phyloP scores from a whole-genome alignment of 73 alveolate genomes.

The Tetrahymena elliotti region DNA sequence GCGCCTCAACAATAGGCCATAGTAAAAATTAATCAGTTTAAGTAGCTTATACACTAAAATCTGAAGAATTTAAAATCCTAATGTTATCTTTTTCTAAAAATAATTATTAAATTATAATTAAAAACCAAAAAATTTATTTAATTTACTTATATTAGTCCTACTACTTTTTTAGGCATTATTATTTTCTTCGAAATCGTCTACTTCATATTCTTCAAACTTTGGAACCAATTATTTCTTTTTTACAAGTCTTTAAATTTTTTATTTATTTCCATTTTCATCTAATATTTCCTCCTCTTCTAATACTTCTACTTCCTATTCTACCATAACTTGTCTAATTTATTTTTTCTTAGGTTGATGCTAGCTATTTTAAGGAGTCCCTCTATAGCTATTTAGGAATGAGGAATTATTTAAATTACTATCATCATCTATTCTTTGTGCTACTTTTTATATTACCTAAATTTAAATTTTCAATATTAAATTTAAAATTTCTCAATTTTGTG shows the following conservation, averaged over 20 bases:
- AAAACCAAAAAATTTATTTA: not conserved
- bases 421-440: not conserved
- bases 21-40: not conserved
- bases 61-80: not conserved
- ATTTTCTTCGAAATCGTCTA: not conserved
- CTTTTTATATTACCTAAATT: not conserved
- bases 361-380: not conserved
- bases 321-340: not conserved
- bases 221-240: not conserved
- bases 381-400: not conserved
- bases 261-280: not conserved
- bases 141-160: not conserved
- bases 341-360: not conserved
- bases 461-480: too few species aligned
- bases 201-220: not conserved
- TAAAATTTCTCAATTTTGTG: too few species aligned
- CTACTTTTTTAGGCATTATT: not conserved
- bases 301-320: not conserved
- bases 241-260: not conserved
- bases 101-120: too few species aligned
- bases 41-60: not conserved
- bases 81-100: not conserved
- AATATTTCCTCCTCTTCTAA: not conserved
- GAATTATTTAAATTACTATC: not conserved
- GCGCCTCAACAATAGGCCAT: not conserved